These are phyloP conservation scores for Penicillium olsonii DNA, from an alignment of 2,329 filamentous ascomycete genomes.

Conservation along the genomic window DNA sequence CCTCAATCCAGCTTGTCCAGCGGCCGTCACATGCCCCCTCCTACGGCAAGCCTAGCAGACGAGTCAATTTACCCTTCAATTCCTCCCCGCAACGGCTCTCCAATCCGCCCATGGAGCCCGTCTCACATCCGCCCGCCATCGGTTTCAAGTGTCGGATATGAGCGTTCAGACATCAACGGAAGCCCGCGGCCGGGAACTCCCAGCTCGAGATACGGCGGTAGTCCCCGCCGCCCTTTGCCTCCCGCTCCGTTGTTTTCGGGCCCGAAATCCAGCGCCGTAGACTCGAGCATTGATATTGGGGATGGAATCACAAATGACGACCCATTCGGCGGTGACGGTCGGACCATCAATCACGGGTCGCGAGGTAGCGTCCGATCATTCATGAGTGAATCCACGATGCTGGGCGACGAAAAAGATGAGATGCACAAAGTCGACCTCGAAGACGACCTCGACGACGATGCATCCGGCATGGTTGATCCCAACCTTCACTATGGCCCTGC, in stretches of 20 bases:
- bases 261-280: slow-evolving; percentile 40
- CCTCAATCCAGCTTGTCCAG: slow-evolving; percentile 46
- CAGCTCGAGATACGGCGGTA: slow-evolving; percentile 83
- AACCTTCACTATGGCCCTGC: slow-evolving; percentile 79
- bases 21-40: slow-evolving; percentile 44
- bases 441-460: slow-evolving; percentile 43
- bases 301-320: slow-evolving; percentile 72
- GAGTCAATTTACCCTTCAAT: slow-evolving; percentile 40
- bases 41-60: slow-evolving; percentile 36
- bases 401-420: slow-evolving; percentile 55
- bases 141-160: slow-evolving; percentile 68
- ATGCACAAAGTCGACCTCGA: slow-evolving; percentile 48
- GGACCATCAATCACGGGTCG: slow-evolving; percentile 49
- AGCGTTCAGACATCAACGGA: slow-evolving; percentile 85
- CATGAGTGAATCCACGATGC: slow-evolving; percentile 59
- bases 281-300: slow-evolving; percentile 50
- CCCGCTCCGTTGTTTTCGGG: slow-evolving; percentile 81
- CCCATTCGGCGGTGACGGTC: slow-evolving; percentile 62
- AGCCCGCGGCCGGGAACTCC: slow-evolving; percentile 88
- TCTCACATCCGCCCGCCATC: slow-evolving; percentile 69
- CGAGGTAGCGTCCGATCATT: slow-evolving; percentile 63
- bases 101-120: slow-evolving; percentile 57
- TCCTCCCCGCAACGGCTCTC: slow-evolving; percentile 40
- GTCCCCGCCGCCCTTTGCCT: slow-evolving; percentile 81
- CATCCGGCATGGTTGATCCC: slow-evolving; percentile 59